A percentile compares a stretch with the other conserved stretches of the same genome.
These are phyloP conservation scores for Botrytis sinoallii DNA, from an alignment of 2,329 filamentous ascomycete species.

Conservation along the genomic window DNA sequence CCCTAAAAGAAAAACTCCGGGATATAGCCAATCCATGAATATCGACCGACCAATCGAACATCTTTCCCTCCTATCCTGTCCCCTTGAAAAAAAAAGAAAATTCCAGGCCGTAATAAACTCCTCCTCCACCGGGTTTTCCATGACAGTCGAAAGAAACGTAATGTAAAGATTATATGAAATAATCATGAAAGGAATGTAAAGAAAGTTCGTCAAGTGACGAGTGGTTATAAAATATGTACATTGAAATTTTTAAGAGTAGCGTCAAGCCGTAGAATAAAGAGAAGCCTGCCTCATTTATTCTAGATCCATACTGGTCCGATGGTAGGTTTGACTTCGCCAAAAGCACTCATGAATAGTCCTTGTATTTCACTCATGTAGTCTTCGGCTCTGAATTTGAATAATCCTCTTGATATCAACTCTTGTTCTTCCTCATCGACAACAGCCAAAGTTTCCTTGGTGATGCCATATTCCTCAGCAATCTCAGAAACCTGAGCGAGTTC, in stretches of 20 bases:
- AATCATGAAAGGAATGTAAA: constrained; percentile 18
- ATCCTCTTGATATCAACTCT: constrained; percentile 64
- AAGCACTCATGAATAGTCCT: constrained; percentile 46
- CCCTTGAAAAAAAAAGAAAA: neutral
- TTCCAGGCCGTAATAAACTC: constrained; percentile 16
- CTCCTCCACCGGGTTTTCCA: neutral
- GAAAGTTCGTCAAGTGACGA: constrained; percentile 16
- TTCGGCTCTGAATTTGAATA: constrained; percentile 71
- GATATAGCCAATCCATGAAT: constrained; percentile 15
- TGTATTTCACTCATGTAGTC: constrained; percentile 84
- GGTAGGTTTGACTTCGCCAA: constrained; percentile 30
- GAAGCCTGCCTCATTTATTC: constrained; percentile 28
- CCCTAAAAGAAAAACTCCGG: constrained; percentile 11
- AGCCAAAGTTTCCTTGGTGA: constrained; percentile 51
- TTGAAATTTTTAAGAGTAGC: neutral
- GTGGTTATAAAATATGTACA: constrained; percentile 15
- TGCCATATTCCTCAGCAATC: constrained; percentile 82
- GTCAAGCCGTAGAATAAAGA: constrained; percentile 1
- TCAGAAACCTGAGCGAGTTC: constrained; percentile 92
- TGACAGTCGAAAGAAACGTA: neutral
- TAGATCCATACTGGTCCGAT: constrained; percentile 36
- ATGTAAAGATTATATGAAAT: constrained; percentile 16
- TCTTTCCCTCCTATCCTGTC: neutral
- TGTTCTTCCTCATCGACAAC: constrained; percentile 71
- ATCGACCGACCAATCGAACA: constrained; percentile 9